phyloP scores from a whole-genome alignment of 345 rosid species.

The Populus tremula region DNA sequence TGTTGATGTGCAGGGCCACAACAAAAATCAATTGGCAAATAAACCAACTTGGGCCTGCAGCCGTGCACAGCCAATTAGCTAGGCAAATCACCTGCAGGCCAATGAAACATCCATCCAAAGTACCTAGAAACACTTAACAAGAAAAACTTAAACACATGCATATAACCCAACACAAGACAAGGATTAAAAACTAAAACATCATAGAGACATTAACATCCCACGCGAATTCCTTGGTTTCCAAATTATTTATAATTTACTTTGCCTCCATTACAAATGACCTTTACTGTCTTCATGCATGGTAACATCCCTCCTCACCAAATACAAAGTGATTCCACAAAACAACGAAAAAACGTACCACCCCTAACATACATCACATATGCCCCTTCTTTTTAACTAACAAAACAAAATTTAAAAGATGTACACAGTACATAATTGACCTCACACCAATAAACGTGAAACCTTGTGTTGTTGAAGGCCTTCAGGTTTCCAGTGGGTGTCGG shows the following conservation, averaged over 20 bases:
- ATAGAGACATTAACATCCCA: slow-evolving; percentile 37
- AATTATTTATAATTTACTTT: slow-evolving; percentile 1
- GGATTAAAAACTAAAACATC: neutral
- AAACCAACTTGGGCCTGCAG: neutral
- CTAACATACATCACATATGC: neutral
- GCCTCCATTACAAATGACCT: slow-evolving; percentile 2
- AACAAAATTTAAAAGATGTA: neutral
- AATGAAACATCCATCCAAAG: neutral
- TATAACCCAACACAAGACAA: neutral
- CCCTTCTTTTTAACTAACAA: neutral
- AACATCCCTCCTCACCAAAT: slow-evolving; percentile 10
- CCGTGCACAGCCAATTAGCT: neutral
- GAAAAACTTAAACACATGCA: neutral
- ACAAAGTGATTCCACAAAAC: slow-evolving; percentile 11
- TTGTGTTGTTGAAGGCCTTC: slow-evolving; percentile 4
- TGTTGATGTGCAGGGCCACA: neutral
- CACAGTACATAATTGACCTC: neutral
- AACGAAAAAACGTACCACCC: neutral
- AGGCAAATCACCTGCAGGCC: neutral
- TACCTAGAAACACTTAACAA: neutral
- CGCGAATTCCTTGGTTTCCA: slow-evolving; percentile 35
- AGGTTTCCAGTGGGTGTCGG: slow-evolving; percentile 10
- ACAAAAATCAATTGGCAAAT: neutral
- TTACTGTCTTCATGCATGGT: slow-evolving; percentile 23
- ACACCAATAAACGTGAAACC: neutral